Conservation (phyloP, 1,139 yeast genomes). For the Pneumocystis carinii region DNA sequence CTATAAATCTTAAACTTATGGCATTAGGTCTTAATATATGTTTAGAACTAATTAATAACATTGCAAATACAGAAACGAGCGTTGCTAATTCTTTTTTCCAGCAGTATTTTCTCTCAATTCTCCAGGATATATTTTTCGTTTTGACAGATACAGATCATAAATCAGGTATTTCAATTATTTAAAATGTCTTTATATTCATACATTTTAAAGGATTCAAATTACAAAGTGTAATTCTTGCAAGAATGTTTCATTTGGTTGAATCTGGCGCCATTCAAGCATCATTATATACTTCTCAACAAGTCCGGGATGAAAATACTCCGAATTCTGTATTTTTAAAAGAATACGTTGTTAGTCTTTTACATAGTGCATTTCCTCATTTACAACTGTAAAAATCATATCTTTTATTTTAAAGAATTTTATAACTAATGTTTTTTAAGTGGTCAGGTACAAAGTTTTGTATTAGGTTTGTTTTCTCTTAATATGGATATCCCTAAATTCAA, state of each 20-base stretch:
- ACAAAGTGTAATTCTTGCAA: constrained; percentile 74
- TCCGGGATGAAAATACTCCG: constrained; percentile 73
- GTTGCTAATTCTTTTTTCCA: constrained; percentile 79
- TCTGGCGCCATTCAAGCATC: constrained; percentile 61
- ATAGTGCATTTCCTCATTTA: constrained; percentile 80
- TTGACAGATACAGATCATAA: constrained; percentile 95
- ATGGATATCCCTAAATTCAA: constrained; percentile 63
- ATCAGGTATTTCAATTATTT: constrained; percentile 33
- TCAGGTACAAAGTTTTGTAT: constrained; percentile 68
- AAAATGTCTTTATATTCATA: neutral
- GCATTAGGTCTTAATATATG: constrained; percentile 42
- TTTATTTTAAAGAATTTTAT: neutral
- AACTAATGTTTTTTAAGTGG: constrained; percentile 23
- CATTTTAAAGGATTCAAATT: constrained; percentile 43
- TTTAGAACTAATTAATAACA: constrained; percentile 66
- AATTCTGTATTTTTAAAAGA: constrained; percentile 68
- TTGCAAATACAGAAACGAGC: constrained; percentile 52
- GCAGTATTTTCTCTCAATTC: constrained; percentile 74
- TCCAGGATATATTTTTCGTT: constrained; percentile 83
- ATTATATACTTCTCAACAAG: constrained; percentile 46
- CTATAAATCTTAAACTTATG: constrained; percentile 82
- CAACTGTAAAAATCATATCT: constrained; percentile 30
- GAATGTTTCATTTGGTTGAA: constrained; percentile 70
- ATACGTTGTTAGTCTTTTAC: constrained; percentile 66
- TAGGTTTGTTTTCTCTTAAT: constrained; percentile 54